Base-by-base conservation (phyloP, 2,329 filamentous ascomycete genomes). In the Diplodia corticola region DNA sequence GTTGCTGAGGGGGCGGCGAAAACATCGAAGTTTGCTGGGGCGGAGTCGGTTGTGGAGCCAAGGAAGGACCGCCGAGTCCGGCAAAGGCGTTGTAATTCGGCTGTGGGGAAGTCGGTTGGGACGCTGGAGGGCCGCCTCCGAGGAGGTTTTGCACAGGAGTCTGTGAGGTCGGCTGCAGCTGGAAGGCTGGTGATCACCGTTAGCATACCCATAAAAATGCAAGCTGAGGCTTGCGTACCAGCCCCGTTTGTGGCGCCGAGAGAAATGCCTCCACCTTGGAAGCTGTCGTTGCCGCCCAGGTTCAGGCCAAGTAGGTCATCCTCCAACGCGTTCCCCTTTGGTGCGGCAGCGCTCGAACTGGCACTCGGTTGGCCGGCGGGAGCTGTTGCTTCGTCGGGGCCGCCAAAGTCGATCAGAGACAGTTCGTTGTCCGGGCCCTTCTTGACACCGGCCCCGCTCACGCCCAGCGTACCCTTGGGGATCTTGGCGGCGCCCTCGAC, bases 341-440 rank as follows among this genome's bases (percentile, higher is more conserved):
- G 79, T 51, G 81, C 77, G 28, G 77, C 73, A 13, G 80, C 77
- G 35, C 35, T 61, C 28, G 83, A 81, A 64, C 77, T 75, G 20
- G 66, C 77, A 72, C 67, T 63, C 40, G 71, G 72, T 49, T 75
- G 67, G 63, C 77, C 73, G 57, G 73, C 67, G 50, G 75, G 70
- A 30, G 74, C 68, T 65, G 81, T 82, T 48, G 84, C 80, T 46
- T 89, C 88, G 17, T 87, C 84, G 67, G 87, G 83, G 10, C 82
- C 89, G 68, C 90, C 91, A 73, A 99, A 93, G 75, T 99, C 95
- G 73, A 99, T 99, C 69, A 99, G 81, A 5, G 95, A 98, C 24
- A 97, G 80, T 77, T 97, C 93, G 72, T 92, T 88, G 70, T 88
- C 85, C 6, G 87, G 84, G 72, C 89, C 86, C 80, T 89, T 86